These are phyloP conservation scores for Abortiporus biennis DNA, from an alignment of 1,284 basidiomycete genomes.

Conservation along the genomic window DNA sequence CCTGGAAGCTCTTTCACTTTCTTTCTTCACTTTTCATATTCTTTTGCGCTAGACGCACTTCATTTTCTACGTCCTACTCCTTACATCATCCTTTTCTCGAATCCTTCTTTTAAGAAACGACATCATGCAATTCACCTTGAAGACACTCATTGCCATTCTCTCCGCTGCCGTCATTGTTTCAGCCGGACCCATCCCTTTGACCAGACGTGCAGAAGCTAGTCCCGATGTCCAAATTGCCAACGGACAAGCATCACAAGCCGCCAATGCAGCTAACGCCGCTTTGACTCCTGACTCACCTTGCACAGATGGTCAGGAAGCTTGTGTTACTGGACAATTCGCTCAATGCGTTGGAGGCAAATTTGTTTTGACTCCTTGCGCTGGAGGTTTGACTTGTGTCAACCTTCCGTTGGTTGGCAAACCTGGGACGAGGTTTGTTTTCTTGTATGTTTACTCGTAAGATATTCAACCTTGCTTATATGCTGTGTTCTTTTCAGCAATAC, in stretches of 20 bases:
- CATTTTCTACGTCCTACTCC: constrained; percentile 10
- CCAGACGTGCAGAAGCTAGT: constrained; percentile 20
- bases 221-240: too few species aligned
- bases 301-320: constrained; percentile 24
- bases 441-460: constrained; percentile 4
- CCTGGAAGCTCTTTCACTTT: constrained; percentile 9
- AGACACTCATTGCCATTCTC: constrained; percentile 15
- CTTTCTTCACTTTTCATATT: constrained; percentile 11
- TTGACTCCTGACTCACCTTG: constrained; percentile 32
- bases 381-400: constrained; percentile 37
- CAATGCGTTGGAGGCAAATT: constrained; percentile 41
- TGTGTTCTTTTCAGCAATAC: constrained; percentile 25
- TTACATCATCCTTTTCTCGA: constrained; percentile 6
- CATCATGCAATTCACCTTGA: constrained; percentile 20
- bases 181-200: constrained; percentile 17
- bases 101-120: constrained; percentile 8
- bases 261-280: constrained; percentile 37
- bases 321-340: constrained; percentile 23
- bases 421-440: constrained; percentile 39
- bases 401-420: constrained; percentile 50
- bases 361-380: constrained; percentile 33
- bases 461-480: not conserved
- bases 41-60: constrained; percentile 13
- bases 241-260: constrained; percentile 36
- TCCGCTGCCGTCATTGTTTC: constrained; percentile 14